phyloP scores from a whole-genome alignment of 176 grass and related monocot genomes.

The Chloris gayana region DNA sequence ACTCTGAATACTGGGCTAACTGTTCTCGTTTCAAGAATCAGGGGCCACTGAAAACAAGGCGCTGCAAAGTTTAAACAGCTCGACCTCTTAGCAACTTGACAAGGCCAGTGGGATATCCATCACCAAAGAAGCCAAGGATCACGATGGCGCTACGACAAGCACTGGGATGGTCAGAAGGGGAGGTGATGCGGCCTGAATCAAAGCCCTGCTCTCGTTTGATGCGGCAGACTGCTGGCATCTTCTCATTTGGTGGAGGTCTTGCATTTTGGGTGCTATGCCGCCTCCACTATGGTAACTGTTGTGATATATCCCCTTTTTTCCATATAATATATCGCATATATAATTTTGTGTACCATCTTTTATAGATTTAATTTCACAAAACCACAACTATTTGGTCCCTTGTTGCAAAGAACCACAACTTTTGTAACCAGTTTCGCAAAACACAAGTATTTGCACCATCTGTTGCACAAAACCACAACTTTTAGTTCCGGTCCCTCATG shows the following conservation, averaged over 20 bases:
- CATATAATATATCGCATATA: background rate
- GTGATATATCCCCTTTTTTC: no score
- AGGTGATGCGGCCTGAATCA: constrained; percentile 84
- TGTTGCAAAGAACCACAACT: no score
- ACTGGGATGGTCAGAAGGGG: constrained; percentile 85
- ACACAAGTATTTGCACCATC: no score
- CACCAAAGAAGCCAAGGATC: constrained; percentile 4
- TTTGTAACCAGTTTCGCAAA: no score
- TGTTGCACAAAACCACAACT: no score
- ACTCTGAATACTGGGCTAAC: background rate
- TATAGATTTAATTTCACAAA: no score
- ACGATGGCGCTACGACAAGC: constrained; percentile 55
- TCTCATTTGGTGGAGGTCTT: constrained; percentile 65
- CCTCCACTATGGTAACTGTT: constrained; percentile 78
- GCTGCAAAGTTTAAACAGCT: background rate
- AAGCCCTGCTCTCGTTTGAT: constrained; percentile 83
- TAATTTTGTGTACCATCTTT: background rate
- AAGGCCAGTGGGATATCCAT: background rate
- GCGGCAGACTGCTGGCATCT: constrained; percentile 84
- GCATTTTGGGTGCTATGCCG: constrained; percentile 83
- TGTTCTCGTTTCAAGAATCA: background rate
- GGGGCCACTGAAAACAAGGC: background rate
- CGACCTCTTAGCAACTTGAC: background rate
- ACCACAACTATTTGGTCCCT: no score
- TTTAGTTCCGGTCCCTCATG: no score